A percentile compares a stretch with the other conserved stretches of the same genome.
phyloP scores from a whole-genome alignment of 805 yeast genomes.

The Maudiozyma turicensis region DNA sequence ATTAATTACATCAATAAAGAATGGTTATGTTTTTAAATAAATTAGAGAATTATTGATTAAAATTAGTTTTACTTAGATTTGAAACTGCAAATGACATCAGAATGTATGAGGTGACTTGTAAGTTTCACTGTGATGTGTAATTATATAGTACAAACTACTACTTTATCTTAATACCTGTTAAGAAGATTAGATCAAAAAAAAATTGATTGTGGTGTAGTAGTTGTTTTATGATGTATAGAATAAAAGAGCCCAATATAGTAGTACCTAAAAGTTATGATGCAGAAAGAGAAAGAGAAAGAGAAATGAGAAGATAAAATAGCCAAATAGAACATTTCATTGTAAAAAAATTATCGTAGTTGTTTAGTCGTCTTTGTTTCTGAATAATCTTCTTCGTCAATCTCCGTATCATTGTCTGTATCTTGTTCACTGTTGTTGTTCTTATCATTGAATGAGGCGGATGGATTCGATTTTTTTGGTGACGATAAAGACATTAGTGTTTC shows the following conservation, averaged over 20 bases:
- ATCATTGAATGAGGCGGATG: constrained; percentile 5
- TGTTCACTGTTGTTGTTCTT: not conserved
- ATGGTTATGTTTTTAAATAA: not conserved
- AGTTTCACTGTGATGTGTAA: not conserved
- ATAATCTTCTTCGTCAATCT: constrained; percentile 2
- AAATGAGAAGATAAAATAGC: not conserved
- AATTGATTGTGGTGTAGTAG: not conserved
- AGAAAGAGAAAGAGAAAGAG: not conserved
- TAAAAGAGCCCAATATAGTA: not conserved
- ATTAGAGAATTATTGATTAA: not conserved
- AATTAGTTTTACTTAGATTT: not conserved
- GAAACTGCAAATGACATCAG: not conserved
- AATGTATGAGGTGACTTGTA: not conserved
- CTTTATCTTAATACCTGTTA: not conserved
- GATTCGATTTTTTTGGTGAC: constrained; percentile 25
- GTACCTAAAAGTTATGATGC: not conserved
- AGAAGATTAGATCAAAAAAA: not conserved
- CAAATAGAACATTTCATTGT: not conserved
- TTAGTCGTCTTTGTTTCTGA: not conserved
- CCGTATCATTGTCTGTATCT: constrained; percentile 4
- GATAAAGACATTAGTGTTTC: constrained; percentile 35
- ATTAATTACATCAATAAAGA: too few relatives aligned
- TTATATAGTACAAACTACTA: not conserved
- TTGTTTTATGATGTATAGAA: too few relatives aligned
- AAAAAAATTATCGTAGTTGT: not conserved